These are phyloP conservation scores for Phytopythium cucurbitacearum DNA, from an alignment of 352 stramenopile genomes.

Conservation along the genomic window DNA sequence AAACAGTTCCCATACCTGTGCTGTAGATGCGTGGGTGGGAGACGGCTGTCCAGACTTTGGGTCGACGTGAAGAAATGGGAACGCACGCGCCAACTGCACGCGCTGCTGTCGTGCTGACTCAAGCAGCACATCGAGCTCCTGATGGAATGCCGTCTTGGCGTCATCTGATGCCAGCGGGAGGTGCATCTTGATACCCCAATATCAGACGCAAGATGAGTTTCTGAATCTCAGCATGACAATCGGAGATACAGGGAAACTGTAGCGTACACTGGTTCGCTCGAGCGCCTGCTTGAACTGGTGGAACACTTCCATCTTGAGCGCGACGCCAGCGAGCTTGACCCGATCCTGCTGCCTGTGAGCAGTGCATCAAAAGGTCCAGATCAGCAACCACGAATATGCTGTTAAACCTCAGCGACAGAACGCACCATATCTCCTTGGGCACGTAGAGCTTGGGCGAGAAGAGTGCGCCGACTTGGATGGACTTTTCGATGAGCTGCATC, in stretches of 20 bases:
- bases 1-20: no score
- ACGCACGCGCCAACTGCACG: conserved; percentile 45
- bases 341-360: conserved; percentile 48
- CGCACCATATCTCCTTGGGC: conserved; percentile 73
- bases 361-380: not conserved
- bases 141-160: conserved; percentile 40
- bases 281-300: conserved; percentile 64
- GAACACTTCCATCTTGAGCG: conserved; percentile 61
- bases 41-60: conserved; percentile 5
- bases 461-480: conserved; percentile 65
- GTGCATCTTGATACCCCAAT: conserved; percentile 32
- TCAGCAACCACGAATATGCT: not conserved
- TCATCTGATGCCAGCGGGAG: conserved; percentile 44
- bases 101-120: conserved; percentile 41
- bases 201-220: not conserved
- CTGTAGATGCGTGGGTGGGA: not conserved
- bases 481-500: conserved; percentile 80
- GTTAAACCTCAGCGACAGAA: not conserved
- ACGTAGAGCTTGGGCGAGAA: conserved; percentile 74
- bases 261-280: conserved; percentile 58
- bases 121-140: conserved; percentile 55
- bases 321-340: conserved; percentile 51
- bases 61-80: conserved; percentile 47
- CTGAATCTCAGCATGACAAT: not conserved
- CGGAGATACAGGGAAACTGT: not conserved